Conservation (phyloP, 2,329 filamentous ascomycete species). For the Fusarium odoratissimum region DNA sequence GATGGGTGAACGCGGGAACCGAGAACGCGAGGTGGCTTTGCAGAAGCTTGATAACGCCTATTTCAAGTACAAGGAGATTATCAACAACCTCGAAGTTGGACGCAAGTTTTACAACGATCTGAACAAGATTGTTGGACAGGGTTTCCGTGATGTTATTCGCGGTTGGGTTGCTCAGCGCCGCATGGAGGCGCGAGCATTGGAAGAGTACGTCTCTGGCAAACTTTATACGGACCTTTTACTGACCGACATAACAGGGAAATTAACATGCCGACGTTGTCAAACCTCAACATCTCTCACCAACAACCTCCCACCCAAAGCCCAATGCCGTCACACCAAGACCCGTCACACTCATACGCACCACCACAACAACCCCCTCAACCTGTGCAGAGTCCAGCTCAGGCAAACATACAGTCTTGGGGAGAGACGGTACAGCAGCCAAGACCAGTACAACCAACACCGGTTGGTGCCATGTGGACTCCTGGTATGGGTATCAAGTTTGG, state of each 20-base stretch:
- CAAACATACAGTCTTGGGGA: conserved; percentile 69
- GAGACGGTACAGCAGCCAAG: conserved; percentile 67
- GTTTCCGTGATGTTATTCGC: conserved; percentile 82
- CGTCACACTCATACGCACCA: conserved; percentile 25
- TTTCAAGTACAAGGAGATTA: conserved; percentile 95
- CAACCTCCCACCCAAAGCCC: conserved; percentile 40
- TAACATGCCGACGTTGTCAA: conserved; percentile 62
- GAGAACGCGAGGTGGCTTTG: conserved; percentile 84
- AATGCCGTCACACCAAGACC: conserved; percentile 25
- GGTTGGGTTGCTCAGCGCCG: conserved; percentile 84
- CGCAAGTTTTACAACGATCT: conserved; percentile 98
- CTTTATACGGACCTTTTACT: conserved; percentile 6
- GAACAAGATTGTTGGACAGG: conserved; percentile 80
- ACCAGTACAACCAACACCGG: conserved; percentile 57
- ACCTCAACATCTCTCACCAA: conserved; percentile 53
- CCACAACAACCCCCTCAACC: conserved; percentile 36
- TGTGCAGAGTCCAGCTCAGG: conserved; percentile 53
- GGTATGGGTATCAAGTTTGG: conserved; percentile 85
- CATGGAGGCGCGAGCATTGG: conserved; percentile 81
- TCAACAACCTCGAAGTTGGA: conserved; percentile 89
- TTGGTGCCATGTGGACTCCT: conserved; percentile 72
- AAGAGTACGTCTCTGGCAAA: conserved; percentile 67
- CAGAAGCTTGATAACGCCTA: conserved; percentile 92
- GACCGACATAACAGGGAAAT: conserved; percentile 55
- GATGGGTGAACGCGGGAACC: conserved; percentile 70